phyloP scores from a whole-genome alignment of 257 asterid species.

The Lithospermum erythrorhizon region DNA sequence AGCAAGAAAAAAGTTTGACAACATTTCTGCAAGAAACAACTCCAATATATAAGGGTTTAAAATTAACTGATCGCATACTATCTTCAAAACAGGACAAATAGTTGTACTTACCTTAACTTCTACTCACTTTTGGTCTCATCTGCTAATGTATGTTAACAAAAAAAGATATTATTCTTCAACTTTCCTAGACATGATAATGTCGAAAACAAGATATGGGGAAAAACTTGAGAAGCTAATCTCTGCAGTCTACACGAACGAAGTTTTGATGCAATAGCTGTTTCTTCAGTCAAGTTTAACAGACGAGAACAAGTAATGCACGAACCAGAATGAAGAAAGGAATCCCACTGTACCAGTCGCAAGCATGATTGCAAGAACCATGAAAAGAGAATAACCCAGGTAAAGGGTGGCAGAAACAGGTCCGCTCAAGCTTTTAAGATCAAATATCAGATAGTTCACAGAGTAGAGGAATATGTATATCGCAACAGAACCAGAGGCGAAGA shows the following conservation, averaged over 20 bases:
- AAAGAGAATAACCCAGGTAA: constrained; percentile 71
- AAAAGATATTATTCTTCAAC: too few relatives aligned
- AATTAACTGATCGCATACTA: too few relatives aligned
- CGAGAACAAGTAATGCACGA: constrained; percentile 80
- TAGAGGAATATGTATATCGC: constrained; percentile 68
- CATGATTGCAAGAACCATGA: constrained; percentile 78
- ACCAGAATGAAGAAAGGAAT: constrained; percentile 81
- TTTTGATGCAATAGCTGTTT: constrained; percentile 1
- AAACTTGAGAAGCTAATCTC: background rate
- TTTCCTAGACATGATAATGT: too few relatives aligned
- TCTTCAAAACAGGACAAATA: too few relatives aligned
- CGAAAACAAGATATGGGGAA: too few relatives aligned
- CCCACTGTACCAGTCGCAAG: constrained; percentile 87
- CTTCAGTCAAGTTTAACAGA: constrained; percentile 75
- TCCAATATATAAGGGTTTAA: too few relatives aligned
- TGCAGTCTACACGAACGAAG: constrained; percentile 7
- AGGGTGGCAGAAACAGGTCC: constrained; percentile 84
- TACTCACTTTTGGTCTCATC: too few relatives aligned
- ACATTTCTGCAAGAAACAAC: too few relatives aligned
- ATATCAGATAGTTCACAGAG: constrained; percentile 56
- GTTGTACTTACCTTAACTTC: too few relatives aligned
- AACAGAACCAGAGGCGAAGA: constrained; percentile 81
- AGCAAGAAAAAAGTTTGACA: too few relatives aligned
- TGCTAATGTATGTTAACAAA: too few relatives aligned
- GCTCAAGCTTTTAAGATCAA: constrained; percentile 73